Conservation (phyloP, 495 filamentous ascomycete species). For the Halenospora varia region DNA sequence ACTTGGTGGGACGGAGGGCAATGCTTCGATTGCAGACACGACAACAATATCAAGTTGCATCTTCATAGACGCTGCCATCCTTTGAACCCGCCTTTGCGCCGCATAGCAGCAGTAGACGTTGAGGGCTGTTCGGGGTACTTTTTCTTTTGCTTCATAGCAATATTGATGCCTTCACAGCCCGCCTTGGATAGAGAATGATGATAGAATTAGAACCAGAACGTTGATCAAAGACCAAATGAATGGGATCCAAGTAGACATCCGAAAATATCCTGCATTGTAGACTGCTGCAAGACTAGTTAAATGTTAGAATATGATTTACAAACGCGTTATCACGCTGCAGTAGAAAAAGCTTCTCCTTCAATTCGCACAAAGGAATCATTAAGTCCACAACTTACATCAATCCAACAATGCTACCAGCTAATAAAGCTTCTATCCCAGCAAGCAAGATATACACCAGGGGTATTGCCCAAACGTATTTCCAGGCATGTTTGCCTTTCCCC, state of each 20-base stretch:
- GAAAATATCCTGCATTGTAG: constrained; percentile 82
- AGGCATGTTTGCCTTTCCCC: constrained; percentile 50
- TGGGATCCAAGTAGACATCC: constrained; percentile 97
- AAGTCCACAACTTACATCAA: constrained; percentile 78
- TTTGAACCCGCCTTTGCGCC: too few relatives aligned
- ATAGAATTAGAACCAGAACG: constrained; percentile 81
- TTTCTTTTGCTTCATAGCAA: not conserved
- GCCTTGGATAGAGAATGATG: constrained; percentile 94
- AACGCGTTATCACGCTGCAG: not conserved
- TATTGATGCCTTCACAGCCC: constrained; percentile 56
- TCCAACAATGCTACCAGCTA: constrained; percentile 87
- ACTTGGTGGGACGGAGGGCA: constrained; percentile 12
- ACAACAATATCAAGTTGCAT: too few relatives aligned
- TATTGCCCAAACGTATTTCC: constrained; percentile 72
- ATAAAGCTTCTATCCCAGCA: constrained; percentile 73
- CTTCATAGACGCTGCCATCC: too few relatives aligned
- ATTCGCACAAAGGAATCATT: not conserved
- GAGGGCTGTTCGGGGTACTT: not conserved
- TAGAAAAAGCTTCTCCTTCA: too few relatives aligned
- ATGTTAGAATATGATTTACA: not conserved
- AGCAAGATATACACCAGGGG: constrained; percentile 71
- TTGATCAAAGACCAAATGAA: constrained; percentile 93
- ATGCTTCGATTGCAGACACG: too few relatives aligned
- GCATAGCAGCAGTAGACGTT: not conserved
- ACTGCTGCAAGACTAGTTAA: constrained; percentile 70